Evolutionary conservation across 31 red algal genomes (phyloP), one percentile per base, ranked within the genome.

Genomic region (Odonthalia washingtoniensis): DNA sequence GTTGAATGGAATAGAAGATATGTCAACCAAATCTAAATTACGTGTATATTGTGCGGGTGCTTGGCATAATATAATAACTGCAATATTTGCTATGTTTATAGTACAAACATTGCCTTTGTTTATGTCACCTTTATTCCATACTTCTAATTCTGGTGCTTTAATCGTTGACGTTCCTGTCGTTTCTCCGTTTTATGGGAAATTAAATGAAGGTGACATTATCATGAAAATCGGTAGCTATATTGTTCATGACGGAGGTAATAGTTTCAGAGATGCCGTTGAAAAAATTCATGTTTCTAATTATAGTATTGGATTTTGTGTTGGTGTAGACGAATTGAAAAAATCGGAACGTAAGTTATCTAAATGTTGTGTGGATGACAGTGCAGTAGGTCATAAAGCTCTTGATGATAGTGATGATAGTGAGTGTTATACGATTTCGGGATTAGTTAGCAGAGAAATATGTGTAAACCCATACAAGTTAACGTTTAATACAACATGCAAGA

Each of bases 1-100:
- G 2, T 9, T 98, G 9, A 24, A 35, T 5, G 77, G 81, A 2
- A 60, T 98, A 0, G 61, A 80, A 5, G 61, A 84, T 2, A 63
- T 89, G 39, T 28, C 62, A 2, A 40, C 37, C 2, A 73, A 39
- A 18, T 31, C 32, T 33, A 89, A 95, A 75, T 65, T 98, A 40
- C 73, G 68, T 31, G 86, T 96, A 34, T 84, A 70, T 40, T 93
- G 94, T 44, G 94, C 94, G 0, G 94, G 94, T 34, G 80, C 90
- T 27, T 96, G 94, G 90, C 94, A 96, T 68, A 96, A 96, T 67
- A 31, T 93, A 0, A 61, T 93, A 4, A 26, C 32, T 26, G 70
- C 80, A 24, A 18, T 89, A 1, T 67, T 65, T 0, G 70, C 85
- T 1, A 32, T 92, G 26, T 5, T 85, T 6, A 49, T 46, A 5